Evolutionary conservation across 495 filamentous ascomycete genomes (phyloP).

Genomic region (Penicillium cataractarum): DNA sequence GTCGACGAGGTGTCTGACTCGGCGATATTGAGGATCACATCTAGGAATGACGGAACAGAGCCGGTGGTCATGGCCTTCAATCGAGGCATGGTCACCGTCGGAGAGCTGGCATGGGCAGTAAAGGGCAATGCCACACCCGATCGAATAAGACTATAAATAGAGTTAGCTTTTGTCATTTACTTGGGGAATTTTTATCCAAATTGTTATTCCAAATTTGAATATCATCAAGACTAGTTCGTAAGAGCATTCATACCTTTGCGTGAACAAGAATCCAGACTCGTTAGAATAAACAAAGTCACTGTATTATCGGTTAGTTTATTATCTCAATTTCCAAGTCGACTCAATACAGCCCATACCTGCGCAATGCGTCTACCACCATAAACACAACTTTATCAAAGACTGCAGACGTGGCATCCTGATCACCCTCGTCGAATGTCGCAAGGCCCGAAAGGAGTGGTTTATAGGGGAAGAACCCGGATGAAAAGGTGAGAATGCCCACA

Average conservation of each 20-base stretch:
- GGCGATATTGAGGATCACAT: slow-evolving; percentile 95
- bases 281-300: slow-evolving; percentile 94
- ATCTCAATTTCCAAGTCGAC: neutral
- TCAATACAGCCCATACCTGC: slow-evolving; percentile 62
- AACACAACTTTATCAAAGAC: slow-evolving; percentile 90
- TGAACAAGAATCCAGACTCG: slow-evolving; percentile 82
- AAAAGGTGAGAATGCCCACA: slow-evolving; percentile 78
- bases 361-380: slow-evolving; percentile 95
- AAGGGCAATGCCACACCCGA: slow-evolving; percentile 85
- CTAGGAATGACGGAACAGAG: slow-evolving; percentile 93
- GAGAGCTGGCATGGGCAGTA: slow-evolving; percentile 92
- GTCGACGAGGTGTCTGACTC: slow-evolving; percentile 90
- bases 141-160: slow-evolving; percentile 70
- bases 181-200: too few species aligned
- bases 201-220: neutral
- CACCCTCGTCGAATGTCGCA: slow-evolving; percentile 61
- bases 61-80: slow-evolving; percentile 98
- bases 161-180: too few species aligned
- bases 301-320: slow-evolving; percentile 18
- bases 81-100: slow-evolving; percentile 97
- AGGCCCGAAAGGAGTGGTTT: slow-evolving; percentile 89
- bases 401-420: slow-evolving; percentile 47
- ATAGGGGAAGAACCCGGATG: slow-evolving; percentile 94
- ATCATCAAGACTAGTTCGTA: neutral
- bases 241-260: slow-evolving; percentile 69